Evolutionary conservation across 805 yeast genomes (phyloP), one percentile per base, ranked within the genome.

Genomic region (Kazachstania africana): DNA sequence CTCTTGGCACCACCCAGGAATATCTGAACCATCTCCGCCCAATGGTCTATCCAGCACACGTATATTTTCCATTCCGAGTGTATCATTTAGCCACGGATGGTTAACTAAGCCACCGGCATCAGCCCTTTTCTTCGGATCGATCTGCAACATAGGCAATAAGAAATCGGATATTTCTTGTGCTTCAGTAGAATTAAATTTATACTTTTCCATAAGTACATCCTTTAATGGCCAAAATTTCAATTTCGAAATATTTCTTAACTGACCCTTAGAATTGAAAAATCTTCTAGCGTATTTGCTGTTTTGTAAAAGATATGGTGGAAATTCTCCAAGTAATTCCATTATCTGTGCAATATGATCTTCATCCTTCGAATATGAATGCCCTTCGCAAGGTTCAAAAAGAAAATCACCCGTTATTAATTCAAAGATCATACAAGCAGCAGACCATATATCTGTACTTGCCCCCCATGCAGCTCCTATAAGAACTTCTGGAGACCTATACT

Each of bases 291-390:
- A 66, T 53, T 69, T 67, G 29, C 85, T 77, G 40, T 72, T 66
- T 55, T 68, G 62, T 32, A 78, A 53, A 44, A 77, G 49, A 29
- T 65, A 61, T 12, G 70, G 44, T 2, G 94, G 93, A 33, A 79
- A 61, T 20, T 70, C 66, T 1, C 93, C 88, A 32, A 82, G 51
- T 12, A 82, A 62, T 55, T 88, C 97, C 22, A 91, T 75, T 10
- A 91, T 83, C 55, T 91, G 97, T 0, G 97, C 97, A 45, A 91
- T 67, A 55, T 91, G 98, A 54, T 91, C 98, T 50, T 88, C 96
- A 55, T 87, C 95, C 48, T 87, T 87, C 29, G 76, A 54, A 57
- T 83, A 88, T 4, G 79, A 63, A 34, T 70, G 72, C 1, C 87
- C 85, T 38, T 72, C 72, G 27, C 55, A 58, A 1, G 98, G 98